Percentiles rank a stretch among this genome's conserved stretches.
phyloP scores from a whole-genome alignment of 345 rosid species.

The Melastoma malabathricum region DNA sequence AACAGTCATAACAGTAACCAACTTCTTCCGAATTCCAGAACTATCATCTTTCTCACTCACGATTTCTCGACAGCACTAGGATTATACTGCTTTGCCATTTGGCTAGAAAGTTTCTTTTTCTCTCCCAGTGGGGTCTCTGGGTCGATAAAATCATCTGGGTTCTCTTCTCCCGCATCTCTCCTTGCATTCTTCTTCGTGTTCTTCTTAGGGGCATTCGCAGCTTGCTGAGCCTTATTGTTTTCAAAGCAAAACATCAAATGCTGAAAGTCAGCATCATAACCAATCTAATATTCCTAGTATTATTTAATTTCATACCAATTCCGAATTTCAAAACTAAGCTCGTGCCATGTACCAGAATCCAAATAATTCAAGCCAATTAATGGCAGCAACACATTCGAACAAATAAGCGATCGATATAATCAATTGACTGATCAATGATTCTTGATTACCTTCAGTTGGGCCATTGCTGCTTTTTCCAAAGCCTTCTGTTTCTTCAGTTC shows the following conservation, averaged over 20 bases:
- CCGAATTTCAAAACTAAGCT: too few relatives aligned
- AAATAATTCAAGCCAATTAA: background rate
- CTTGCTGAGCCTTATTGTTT: constrained; percentile 47
- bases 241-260: background rate
- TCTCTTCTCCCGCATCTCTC: constrained; percentile 49
- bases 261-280: too few relatives aligned
- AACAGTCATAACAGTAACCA: background rate
- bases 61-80: constrained; percentile 74
- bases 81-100: constrained; percentile 83
- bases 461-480: constrained; percentile 51
- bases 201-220: constrained; percentile 33
- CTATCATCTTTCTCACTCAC: constrained; percentile 25
- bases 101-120: constrained; percentile 60
- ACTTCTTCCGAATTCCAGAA: background rate
- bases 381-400: background rate
- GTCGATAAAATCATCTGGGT: constrained; percentile 58
- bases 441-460: constrained; percentile 42
- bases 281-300: background rate
- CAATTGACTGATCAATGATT: background rate
- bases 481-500: constrained; percentile 77
- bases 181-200: constrained; percentile 46
- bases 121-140: constrained; percentile 65
- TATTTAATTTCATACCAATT: background rate
- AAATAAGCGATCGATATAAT: background rate
- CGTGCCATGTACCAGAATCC: too few relatives aligned